These are phyloP conservation scores for Zygosaccharomyces bisporus DNA, from an alignment of 805 yeast genomes.

Conservation along the genomic window DNA sequence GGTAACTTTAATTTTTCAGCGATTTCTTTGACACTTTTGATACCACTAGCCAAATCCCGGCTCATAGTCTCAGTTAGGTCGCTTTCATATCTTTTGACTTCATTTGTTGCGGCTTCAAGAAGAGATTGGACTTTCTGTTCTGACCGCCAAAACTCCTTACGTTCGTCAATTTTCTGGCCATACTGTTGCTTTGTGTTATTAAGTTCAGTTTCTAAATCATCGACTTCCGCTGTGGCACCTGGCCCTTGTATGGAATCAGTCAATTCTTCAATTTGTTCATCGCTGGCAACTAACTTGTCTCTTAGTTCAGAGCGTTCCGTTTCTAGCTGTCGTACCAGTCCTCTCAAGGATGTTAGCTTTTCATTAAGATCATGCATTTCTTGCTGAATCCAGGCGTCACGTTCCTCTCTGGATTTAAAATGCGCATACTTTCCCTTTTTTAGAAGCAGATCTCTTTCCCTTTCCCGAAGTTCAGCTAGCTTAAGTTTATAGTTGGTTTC, in stretches of 20 bases:
- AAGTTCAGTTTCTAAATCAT: conserved; percentile 33
- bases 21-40: conserved; percentile 64
- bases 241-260: conserved; percentile 40
- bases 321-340: conserved; percentile 23
- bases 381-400: conserved; percentile 61
- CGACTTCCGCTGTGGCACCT: conserved; percentile 32
- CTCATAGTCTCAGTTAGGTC: conserved; percentile 70
- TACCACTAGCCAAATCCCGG: conserved; percentile 62
- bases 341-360: conserved; percentile 28
- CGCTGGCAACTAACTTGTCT: conserved; percentile 23
- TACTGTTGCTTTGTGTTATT: conserved; percentile 40
- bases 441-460: conserved; percentile 57
- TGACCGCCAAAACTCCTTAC: conserved; percentile 75
- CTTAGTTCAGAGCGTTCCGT: conserved; percentile 16
- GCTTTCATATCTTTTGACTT: conserved; percentile 55
- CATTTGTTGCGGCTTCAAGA: conserved; percentile 51
- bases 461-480: conserved; percentile 43
- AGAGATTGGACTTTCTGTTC: conserved; percentile 63
- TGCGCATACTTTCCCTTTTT: conserved; percentile 68
- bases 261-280: conserved; percentile 34
- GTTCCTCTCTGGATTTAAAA: conserved; percentile 51
- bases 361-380: conserved; percentile 44
- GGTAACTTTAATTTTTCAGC: conserved; percentile 53
- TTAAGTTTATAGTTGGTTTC: conserved; percentile 43
- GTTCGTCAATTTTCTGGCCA: conserved; percentile 52